These are phyloP conservation scores for Pilaira anomala DNA, from an alignment of 192 early-diverging fungal genomes.

Conservation along the genomic window DNA sequence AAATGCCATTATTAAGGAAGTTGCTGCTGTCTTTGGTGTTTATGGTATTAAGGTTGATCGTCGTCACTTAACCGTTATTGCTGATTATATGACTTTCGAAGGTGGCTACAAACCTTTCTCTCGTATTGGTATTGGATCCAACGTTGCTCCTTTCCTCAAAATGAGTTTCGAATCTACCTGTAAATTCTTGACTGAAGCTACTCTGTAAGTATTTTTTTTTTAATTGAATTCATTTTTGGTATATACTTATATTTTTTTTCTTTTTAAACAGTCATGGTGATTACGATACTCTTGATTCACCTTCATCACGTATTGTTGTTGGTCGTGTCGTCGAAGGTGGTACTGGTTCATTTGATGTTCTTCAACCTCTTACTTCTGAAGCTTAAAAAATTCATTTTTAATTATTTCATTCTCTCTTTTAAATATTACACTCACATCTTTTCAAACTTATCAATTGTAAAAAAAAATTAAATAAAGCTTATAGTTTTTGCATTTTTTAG, in stretches of 20 bases:
- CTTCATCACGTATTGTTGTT: conserved; percentile 91
- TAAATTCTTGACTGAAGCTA: conserved; percentile 89
- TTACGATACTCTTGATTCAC: conserved; percentile 81
- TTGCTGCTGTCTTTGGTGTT: conserved; percentile 86
- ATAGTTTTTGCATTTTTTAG: no score
- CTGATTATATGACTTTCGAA: conserved; percentile 99
- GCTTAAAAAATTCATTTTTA: conserved; percentile 6
- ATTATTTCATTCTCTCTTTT: no score
- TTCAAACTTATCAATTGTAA: no score
- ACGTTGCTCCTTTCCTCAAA: conserved; percentile 91
- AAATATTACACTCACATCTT: no score
- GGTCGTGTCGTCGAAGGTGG: conserved; percentile 91
- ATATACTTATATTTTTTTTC: conserved; percentile 20
- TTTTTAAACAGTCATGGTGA: conserved; percentile 73
- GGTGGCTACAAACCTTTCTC: conserved; percentile 98
- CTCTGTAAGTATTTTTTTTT: conserved; percentile 44
- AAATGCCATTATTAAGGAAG: conserved; percentile 87
- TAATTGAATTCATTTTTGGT: background rate
- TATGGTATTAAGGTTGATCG: conserved; percentile 93
- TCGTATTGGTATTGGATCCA: conserved; percentile 89
- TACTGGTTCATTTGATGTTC: conserved; percentile 92
- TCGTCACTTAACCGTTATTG: conserved; percentile 94
- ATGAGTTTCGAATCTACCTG: conserved; percentile 99
- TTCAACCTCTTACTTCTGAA: conserved; percentile 45
- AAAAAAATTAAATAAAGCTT: no score